Evolutionary conservation across 1,284 basidiomycete genomes (phyloP), one percentile per base, ranked within the genome.

Genomic region (Ganoderma lucidum): DNA sequence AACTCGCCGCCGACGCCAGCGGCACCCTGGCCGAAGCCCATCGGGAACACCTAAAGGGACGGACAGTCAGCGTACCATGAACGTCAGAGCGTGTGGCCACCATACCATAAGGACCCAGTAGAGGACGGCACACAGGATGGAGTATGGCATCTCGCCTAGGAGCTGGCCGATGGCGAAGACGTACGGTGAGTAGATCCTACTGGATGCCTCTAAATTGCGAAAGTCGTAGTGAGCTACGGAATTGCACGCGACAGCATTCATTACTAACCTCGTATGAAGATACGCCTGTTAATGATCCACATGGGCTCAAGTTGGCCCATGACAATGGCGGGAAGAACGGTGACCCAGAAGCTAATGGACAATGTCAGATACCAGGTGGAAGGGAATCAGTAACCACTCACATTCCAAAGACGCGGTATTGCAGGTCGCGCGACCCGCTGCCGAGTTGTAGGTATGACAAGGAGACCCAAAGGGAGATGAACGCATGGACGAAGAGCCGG

Each of bases 161-260:
- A 96, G 84, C 77, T 96, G 95, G 12, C 90, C 91, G 61, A 94
- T 86, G 15, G 95, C 93, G 78, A 97, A 97, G 60, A 95, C 92
- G 70, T 89, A 89, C 0, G 92, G 90, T 0, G 90, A 92, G 79
- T 95, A 95, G 71, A 93, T 93, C 48, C 90, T 85, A 82, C 90
- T 92, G 2, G 91, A 93, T 0, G 92, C 84, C 81, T 93, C 91
- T 83, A 51, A 12, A 75, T 62, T 67, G 63, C 64, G 65, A 71
- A 32, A 23, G 17, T 35, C 53, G 58, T 44, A 41, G 12, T 51
- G 35, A 28, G 10, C 35, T 17, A 6, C 19, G 5, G 23, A 10
- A 56, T 17, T n/a, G 8, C 6, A 39, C n/a, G 48, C 4, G 8
- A 23, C 2, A 9, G 28, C 12, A 32, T 39, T 6, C 6, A n/a